Evolutionary conservation across 768 basidiomycete genomes (phyloP).

Genomic region (Brasilioporus rufonigricans): DNA sequence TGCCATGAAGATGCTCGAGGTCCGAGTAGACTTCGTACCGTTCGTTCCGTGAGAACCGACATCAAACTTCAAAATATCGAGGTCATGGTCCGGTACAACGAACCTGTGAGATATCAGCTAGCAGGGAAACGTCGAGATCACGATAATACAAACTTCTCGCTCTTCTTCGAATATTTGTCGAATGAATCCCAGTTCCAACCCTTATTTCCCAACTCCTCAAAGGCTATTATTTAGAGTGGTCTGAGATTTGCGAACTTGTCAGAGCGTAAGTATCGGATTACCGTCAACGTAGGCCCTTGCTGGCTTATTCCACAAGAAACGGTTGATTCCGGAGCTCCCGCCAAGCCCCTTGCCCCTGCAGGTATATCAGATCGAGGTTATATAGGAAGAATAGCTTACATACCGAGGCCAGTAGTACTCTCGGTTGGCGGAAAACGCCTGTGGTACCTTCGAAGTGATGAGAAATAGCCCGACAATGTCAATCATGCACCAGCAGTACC

Average conservation of each 20-base stretch:
- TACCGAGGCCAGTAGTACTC: neutral
- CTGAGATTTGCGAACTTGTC: neutral
- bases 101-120: neutral
- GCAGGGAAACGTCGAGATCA: neutral
- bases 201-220: neutral
- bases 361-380: no score
- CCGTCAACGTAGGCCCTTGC: neutral
- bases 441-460: neutral
- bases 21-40: neutral
- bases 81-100: constrained; percentile 1
- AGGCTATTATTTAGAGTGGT: neutral
- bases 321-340: constrained; percentile 1
- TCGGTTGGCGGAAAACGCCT: neutral
- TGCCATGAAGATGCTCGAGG: neutral
- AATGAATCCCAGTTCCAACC: constrained; percentile 2
- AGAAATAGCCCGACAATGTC: neutral
- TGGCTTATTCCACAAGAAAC: neutral
- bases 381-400: no score
- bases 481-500: neutral
- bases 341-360: neutral
- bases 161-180: constrained; percentile 1
- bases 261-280: neutral
- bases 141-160: neutral
- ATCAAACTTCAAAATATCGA: neutral
- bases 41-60: neutral